Percentiles rank a stretch among this genome's conserved stretches.
These are phyloP conservation scores for Ilex aquifolium DNA, from an alignment of 257 asterid species.

Conservation along the genomic window DNA sequence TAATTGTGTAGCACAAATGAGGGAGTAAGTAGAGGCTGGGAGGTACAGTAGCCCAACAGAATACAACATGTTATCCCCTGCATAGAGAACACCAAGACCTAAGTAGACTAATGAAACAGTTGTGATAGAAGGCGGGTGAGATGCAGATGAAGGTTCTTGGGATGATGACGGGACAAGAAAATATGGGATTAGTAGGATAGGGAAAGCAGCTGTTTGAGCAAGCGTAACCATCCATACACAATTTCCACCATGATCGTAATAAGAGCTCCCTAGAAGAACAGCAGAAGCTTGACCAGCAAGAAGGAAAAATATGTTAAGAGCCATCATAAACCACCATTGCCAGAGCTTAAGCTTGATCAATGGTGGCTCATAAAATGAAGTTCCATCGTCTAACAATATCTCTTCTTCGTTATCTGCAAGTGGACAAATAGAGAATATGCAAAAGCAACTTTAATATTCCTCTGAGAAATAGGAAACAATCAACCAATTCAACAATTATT, in stretches of 20 bases:
- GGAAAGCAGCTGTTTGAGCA: not conserved
- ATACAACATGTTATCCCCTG: not conserved
- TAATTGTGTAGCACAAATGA: not conserved
- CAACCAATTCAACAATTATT: too few relatives aligned
- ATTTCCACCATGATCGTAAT: constrained; percentile 1
- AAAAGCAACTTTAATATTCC: too few relatives aligned
- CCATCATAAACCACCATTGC: not conserved
- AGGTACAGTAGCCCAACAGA: constrained; percentile 1
- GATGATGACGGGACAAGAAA: not conserved
- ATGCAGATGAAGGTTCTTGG: not conserved
- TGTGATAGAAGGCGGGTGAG: not conserved
- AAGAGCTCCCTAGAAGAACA: constrained; percentile 2
- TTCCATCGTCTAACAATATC: not conserved
- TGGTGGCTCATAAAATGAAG: too few relatives aligned
- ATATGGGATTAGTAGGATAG: not conserved
- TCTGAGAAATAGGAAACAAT: too few relatives aligned
- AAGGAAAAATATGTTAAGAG: constrained; percentile 2
- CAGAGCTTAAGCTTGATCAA: not conserved
- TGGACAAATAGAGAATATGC: too few relatives aligned
- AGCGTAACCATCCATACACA: constrained; percentile 2
- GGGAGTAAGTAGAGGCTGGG: not conserved
- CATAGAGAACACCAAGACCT: not conserved
- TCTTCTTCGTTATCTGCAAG: not conserved
- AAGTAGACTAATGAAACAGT: not conserved
- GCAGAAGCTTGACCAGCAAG: not conserved